Evolutionary conservation across 2,329 filamentous ascomycete genomes (phyloP).

Genomic region (Neophaeococcomyces mojaviensis): DNA sequence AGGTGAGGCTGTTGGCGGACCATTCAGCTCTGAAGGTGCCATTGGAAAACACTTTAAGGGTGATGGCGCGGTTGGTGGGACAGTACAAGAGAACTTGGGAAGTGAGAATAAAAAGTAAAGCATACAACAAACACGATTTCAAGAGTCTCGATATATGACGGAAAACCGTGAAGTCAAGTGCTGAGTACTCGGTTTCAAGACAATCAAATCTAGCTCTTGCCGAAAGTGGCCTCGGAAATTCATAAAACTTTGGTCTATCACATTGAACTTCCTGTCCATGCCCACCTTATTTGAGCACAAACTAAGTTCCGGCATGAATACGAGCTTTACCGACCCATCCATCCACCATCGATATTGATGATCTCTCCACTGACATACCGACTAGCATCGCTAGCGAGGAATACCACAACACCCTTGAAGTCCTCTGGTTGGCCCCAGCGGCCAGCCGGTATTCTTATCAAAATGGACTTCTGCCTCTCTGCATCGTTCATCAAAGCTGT

Average conservation of each 20-base stretch:
- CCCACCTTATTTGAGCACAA: background rate
- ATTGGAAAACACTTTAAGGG: constrained; percentile 32
- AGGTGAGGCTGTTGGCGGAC: constrained; percentile 13
- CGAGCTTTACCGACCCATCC: constrained; percentile 9
- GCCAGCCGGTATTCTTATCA: constrained; percentile 72
- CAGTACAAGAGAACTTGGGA: constrained; percentile 8
- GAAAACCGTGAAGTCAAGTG: too few species aligned
- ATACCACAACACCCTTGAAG: constrained; percentile 44
- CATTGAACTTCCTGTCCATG: too few species aligned
- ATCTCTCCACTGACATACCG: constrained; percentile 43
- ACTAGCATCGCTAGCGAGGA: constrained; percentile 39
- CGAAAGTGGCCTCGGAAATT: too few species aligned
- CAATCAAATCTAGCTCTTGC: too few species aligned
- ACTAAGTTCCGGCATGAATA: background rate
- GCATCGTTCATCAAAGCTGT: constrained; percentile 67
- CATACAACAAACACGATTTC: background rate
- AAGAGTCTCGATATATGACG: too few species aligned
- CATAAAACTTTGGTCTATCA: too few species aligned
- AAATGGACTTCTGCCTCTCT: constrained; percentile 63
- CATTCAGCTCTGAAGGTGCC: constrained; percentile 28
- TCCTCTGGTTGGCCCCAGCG: constrained; percentile 57
- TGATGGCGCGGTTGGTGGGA: constrained; percentile 1
- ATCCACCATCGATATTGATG: constrained; percentile 30
- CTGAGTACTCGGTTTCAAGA: too few species aligned
- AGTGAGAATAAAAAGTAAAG: background rate